A percentile compares a stretch with the other conserved stretches of the same genome.
phyloP scores from a whole-genome alignment of 805 yeast genomes.

The Candida sanyiensis region DNA sequence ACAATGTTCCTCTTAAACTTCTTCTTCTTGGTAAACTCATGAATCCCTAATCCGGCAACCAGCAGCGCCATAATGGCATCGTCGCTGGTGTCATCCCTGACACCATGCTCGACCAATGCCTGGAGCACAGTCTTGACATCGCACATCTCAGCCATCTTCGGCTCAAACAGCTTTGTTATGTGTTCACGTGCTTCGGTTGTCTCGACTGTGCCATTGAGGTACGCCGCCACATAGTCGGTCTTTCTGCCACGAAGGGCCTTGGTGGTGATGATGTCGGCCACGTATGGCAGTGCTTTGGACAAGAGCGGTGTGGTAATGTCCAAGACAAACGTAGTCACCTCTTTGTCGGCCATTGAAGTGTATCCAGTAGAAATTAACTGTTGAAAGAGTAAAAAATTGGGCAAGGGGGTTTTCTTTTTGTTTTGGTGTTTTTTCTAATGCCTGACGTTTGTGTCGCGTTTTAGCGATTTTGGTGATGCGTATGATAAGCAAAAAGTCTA shows the following conservation, averaged over 20 bases:
- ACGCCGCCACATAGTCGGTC: conserved; percentile 36
- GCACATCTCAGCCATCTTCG: conserved; percentile 5
- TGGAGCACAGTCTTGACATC: background rate
- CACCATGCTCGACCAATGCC: conserved; percentile 1
- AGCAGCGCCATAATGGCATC: conserved; percentile 9
- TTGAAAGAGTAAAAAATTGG: no score
- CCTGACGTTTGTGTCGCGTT: background rate
- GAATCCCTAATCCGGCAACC: conserved; percentile 10
- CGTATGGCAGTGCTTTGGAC: conserved; percentile 35
- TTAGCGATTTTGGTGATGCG: no score
- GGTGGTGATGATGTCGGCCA: conserved; percentile 33
- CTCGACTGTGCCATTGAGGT: conserved; percentile 20
- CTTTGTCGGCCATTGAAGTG: conserved; percentile 13
- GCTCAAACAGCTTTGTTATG: conserved; percentile 5
- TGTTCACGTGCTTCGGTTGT: conserved; percentile 7
- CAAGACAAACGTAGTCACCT: conserved; percentile 33
- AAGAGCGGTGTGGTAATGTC: conserved; percentile 33
- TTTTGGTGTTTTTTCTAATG: background rate
- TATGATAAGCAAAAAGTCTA: no score
- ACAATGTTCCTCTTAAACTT: conserved; percentile 23
- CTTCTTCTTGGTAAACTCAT: conserved; percentile 16
- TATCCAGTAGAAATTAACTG: no score
- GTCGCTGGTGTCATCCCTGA: conserved; percentile 3
- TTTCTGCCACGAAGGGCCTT: conserved; percentile 28
- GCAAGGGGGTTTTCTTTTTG: background rate